Conservation (phyloP, 2,329 filamentous ascomycete species). For the Colletotrichum sp. region DNA sequence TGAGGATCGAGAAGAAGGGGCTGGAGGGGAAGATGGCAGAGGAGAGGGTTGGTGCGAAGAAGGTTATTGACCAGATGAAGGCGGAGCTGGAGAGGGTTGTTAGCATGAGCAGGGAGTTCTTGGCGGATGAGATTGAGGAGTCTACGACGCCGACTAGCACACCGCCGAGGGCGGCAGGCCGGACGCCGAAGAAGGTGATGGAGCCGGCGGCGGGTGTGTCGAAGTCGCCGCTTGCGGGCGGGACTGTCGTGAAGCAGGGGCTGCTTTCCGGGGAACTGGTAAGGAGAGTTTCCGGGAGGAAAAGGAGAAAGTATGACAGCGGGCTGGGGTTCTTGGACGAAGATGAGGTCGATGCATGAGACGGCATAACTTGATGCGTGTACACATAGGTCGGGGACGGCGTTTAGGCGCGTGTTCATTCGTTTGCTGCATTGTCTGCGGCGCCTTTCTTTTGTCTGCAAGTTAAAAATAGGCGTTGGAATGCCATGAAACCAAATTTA, state of each 20-base stretch:
- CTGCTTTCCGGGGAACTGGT: slow-evolving; percentile 32
- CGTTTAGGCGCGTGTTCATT: neutral
- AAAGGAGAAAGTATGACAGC: slow-evolving; percentile 57
- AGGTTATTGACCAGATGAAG: slow-evolving; percentile 55
- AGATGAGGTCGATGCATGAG: slow-evolving; percentile 44
- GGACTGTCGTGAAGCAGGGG: slow-evolving; percentile 23
- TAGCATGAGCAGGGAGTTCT: slow-evolving; percentile 49
- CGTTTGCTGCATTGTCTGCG: neutral
- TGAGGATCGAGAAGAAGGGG: slow-evolving; percentile 52
- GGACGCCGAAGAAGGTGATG: neutral
- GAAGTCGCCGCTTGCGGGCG: slow-evolving; percentile 20
- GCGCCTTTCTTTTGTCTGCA: neutral
- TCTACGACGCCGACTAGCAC: neutral
- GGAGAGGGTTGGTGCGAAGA: slow-evolving; percentile 44
- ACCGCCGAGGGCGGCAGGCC: neutral
- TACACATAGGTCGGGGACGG: neutral
- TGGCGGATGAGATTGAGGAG: slow-evolving; percentile 32
- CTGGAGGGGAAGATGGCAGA: slow-evolving; percentile 40
- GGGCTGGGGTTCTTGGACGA: slow-evolving; percentile 62
- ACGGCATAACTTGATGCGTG: neutral
- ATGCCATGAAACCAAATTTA: neutral
- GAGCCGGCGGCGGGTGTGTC: slow-evolving; percentile 3
- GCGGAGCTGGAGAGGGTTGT: slow-evolving; percentile 55
- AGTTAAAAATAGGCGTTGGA: neutral
- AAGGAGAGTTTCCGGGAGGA: slow-evolving; percentile 38